Base-by-base conservation (phyloP, 1,284 basidiomycete species). In the Leucoagaricus sp. region DNA sequence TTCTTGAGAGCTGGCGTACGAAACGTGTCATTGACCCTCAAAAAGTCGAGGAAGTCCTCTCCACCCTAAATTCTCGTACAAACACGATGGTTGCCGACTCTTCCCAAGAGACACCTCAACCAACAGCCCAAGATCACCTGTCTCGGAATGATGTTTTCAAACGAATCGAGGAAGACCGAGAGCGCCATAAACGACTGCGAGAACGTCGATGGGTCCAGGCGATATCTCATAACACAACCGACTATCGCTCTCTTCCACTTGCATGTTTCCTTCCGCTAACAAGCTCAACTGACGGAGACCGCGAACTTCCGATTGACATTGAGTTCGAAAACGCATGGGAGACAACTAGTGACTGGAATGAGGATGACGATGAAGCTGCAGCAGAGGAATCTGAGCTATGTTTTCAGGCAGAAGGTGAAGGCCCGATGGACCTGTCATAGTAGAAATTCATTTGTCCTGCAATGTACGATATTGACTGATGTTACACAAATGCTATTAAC, bases 321-420 rank as follows among this genome's bases (percentile, higher is more conserved):
- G 93, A 94, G 71, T 96, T 96, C 68, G 93, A 96, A 65, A 93
- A 94, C 63, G 86, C 91, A 62, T 96, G 94, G 94, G 94, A 96
- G 69, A 83, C 86, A 40, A 88, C 86, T 40, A 91, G 90, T 66
- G 91, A 94, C 69, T 89, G 92, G 82, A 93, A 91, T 66, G 90
- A 93, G 66, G 92, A 95, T 62, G 93, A 94, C 63, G 85, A 87
- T 2, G 89, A 93, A 58, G 87, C 86, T 1, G 82, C 83, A 26
- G 69, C 68, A 25, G 89, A 91, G 61, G 89, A 92, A 68, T 83
- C 83, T 55, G 78, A 76, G 48, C 65, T 90, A 3, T 89, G 87
- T 67, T 89, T 84, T 71, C 79, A 82, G 3, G 71, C 73, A 6
- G 75, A 74, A 26, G 77, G 75, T 7, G 80, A 80, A 59, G 76